Percentiles rank a stretch among this genome's conserved stretches.
Evolutionary conservation across 2,329 filamentous ascomycete species (phyloP).

Genomic region (Arthrobotrys megalospora): DNA sequence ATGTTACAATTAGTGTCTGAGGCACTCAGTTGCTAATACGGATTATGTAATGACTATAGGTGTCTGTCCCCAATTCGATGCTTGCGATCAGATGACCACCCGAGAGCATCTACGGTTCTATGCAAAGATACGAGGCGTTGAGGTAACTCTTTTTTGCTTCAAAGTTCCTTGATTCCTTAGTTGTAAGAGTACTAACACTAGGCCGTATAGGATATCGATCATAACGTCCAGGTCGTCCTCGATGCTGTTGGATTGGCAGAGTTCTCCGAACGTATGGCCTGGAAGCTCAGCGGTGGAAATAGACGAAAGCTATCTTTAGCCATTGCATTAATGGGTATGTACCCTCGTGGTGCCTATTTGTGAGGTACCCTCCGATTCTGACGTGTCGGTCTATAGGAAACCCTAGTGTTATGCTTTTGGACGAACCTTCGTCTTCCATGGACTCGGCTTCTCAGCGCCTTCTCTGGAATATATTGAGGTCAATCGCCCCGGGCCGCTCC

Average conservation of each 20-base stretch:
- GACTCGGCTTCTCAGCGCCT: conserved; percentile 91
- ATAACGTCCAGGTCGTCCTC: conserved; percentile 85
- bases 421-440: conserved; percentile 90
- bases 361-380: background rate
- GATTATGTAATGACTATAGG: conserved; percentile 68
- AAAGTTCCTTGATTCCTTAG: background rate
- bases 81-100: conserved; percentile 92
- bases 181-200: background rate
- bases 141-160: conserved; percentile 62
- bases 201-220: conserved; percentile 73
- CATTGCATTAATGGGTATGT: conserved; percentile 91
- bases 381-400: conserved; percentile 30
- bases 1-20: background rate
- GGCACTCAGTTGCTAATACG: background rate
- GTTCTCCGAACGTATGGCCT: conserved; percentile 82
- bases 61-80: conserved; percentile 91
- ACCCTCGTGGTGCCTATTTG: background rate
- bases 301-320: conserved; percentile 92
- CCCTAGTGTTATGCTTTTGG: conserved; percentile 81
- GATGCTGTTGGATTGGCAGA: conserved; percentile 81
- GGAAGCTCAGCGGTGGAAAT: conserved; percentile 88
- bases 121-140: conserved; percentile 83
- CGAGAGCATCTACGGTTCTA: conserved; percentile 90
- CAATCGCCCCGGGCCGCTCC: conserved; percentile 81
- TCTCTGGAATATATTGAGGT: conserved; percentile 89